Conservation (phyloP, 257 asterid genomes). For the Solanum virginianum region DNA sequence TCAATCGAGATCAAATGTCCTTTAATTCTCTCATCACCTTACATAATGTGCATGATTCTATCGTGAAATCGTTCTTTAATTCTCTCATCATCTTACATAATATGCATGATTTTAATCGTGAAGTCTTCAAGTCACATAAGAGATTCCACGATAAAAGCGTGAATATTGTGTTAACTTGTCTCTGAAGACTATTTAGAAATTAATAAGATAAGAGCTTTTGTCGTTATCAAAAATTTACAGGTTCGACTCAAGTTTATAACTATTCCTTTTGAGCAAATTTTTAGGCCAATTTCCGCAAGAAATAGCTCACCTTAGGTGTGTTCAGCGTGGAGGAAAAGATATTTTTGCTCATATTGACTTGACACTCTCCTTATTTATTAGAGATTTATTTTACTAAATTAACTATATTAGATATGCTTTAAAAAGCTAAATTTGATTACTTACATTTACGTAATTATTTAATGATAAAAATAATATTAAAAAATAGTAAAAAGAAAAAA, state of each 20-base stretch:
- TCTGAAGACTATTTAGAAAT: background rate
- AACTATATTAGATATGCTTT: too few species aligned
- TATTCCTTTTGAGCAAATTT: background rate
- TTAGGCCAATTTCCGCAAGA: background rate
- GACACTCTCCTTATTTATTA: too few species aligned
- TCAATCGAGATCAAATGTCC: too few species aligned
- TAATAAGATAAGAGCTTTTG: too few species aligned
- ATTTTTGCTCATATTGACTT: background rate
- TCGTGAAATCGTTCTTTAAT: background rate
- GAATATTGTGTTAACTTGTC: background rate
- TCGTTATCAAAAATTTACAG: too few species aligned
- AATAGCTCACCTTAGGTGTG: background rate
- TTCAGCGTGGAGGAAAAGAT: background rate
- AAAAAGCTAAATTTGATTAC: too few species aligned
- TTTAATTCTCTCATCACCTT: too few species aligned
- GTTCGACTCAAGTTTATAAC: too few species aligned
- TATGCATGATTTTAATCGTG: background rate
- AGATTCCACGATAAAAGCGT: background rate
- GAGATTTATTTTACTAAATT: too few species aligned
- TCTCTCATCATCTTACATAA: background rate
- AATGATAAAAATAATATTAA: background rate
- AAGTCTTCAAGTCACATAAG: background rate
- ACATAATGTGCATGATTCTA: background rate
- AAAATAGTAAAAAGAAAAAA: background rate
- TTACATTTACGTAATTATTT: background rate